phyloP scores from a whole-genome alignment of 2,329 filamentous ascomycete genomes.

The Dothideomycetes sp. region DNA sequence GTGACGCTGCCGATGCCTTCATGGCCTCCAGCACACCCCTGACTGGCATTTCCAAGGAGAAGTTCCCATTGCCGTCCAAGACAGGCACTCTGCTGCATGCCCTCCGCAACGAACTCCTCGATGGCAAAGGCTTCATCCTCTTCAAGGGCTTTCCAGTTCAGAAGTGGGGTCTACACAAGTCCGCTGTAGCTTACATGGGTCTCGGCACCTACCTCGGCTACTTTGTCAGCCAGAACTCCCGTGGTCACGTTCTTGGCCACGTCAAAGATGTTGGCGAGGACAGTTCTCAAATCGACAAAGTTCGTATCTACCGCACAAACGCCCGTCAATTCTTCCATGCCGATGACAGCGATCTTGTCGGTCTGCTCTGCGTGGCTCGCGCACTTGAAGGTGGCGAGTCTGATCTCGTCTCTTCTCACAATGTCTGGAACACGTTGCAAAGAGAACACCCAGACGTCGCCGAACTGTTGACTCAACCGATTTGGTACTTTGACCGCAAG shows the following conservation, averaged over 20 bases:
- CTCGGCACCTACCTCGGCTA: conserved; percentile 73
- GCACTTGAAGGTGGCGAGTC: conserved; percentile 75
- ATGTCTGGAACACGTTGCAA: conserved; percentile 74
- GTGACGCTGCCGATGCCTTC: conserved; percentile 58
- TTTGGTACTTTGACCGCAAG: conserved; percentile 91
- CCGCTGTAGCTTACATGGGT: conserved; percentile 83
- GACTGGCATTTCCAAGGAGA: conserved; percentile 59
- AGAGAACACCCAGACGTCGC: conserved; percentile 68
- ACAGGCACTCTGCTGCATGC: conserved; percentile 42
- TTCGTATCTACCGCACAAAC: conserved; percentile 84
- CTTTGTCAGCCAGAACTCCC: conserved; percentile 77
- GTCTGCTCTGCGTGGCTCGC: conserved; percentile 69
- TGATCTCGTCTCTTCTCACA: conserved; percentile 68
- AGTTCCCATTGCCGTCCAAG: conserved; percentile 53
- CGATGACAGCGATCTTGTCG: conserved; percentile 75
- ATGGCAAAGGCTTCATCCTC: conserved; percentile 82
- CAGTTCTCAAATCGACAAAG: conserved; percentile 68
- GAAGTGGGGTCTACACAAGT: conserved; percentile 69
- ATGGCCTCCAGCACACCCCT: conserved; percentile 55
- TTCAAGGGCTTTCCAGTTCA: conserved; percentile 77
- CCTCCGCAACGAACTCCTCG: conserved; percentile 57
- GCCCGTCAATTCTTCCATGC: conserved; percentile 80
- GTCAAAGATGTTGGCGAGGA: conserved; percentile 85
- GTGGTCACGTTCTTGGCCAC: conserved; percentile 75
- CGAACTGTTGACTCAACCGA: conserved; percentile 61